Conservation (phyloP, 805 yeast genomes). For the Pichia nakasei region DNA sequence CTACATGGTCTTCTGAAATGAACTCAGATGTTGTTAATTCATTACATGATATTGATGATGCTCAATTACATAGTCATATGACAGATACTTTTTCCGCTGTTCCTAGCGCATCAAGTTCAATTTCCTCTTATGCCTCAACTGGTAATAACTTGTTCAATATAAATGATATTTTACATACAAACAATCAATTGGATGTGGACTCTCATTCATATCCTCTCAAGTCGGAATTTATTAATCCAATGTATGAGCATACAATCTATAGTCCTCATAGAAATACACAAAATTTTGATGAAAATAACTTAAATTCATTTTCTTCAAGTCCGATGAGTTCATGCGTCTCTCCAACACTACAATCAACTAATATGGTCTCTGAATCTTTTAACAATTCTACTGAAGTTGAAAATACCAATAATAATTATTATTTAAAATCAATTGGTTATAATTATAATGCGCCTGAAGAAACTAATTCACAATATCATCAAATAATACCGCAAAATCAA, state of each 20-base stretch:
- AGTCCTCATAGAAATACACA: neutral
- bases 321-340: conserved; percentile 8
- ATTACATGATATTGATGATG: neutral
- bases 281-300: neutral
- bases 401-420: neutral
- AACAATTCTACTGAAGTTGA: neutral
- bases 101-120: neutral
- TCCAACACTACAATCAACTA: neutral
- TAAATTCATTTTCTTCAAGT: neutral
- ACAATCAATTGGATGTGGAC: no score
- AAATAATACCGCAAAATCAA: neutral
- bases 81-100: neutral
- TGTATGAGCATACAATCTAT: neutral
- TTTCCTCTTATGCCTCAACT: neutral
- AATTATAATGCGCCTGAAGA: no score
- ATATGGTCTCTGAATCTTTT: neutral
- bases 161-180: neutral
- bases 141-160: no score
- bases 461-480: neutral
- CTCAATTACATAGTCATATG: neutral
- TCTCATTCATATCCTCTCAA: no score
- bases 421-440: neutral
- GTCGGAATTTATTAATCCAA: neutral
- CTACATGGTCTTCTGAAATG: neutral
- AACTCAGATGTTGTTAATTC: neutral